These are phyloP conservation scores for Hypholoma fasciculare DNA, from an alignment of 768 basidiomycete genomes.

Conservation along the genomic window DNA sequence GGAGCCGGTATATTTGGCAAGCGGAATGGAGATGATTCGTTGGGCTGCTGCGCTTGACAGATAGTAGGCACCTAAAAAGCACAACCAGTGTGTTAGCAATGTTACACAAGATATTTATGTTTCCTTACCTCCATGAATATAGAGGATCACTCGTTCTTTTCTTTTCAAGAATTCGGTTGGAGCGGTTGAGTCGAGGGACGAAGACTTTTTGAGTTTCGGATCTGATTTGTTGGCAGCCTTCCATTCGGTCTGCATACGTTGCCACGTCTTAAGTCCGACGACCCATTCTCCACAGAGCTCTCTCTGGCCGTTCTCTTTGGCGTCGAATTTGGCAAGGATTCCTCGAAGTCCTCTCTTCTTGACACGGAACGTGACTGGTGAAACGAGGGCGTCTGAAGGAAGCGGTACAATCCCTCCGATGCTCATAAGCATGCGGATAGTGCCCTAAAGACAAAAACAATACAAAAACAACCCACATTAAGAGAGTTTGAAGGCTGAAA, in stretches of 20 bases:
- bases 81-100: background rate
- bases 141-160: constrained; percentile 85
- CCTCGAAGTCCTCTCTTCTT: constrained; percentile 72
- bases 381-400: constrained; percentile 90
- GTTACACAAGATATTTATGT: too few relatives aligned
- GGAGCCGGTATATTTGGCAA: constrained; percentile 86
- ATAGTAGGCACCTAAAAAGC: constrained; percentile 82
- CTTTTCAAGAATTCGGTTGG: constrained; percentile 30
- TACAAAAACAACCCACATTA: too few relatives aligned
- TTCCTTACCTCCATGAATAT: constrained; percentile 83
- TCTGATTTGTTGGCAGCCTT: constrained; percentile 40
- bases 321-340: constrained; percentile 75
- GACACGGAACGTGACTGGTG: constrained; percentile 91
- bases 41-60: constrained; percentile 90
- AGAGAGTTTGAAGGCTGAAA: background rate
- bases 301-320: constrained; percentile 69
- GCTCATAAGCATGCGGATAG: constrained; percentile 67
- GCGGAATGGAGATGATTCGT: constrained; percentile 84
- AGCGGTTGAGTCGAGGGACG: constrained; percentile 8
- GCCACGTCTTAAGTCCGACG: constrained; percentile 91
- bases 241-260: constrained; percentile 81
- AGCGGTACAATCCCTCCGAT: constrained; percentile 82
- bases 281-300: constrained; percentile 97
- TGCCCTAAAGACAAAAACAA: constrained; percentile 30
- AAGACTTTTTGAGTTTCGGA: constrained; percentile 11